Evolutionary conservation across 805 yeast genomes (phyloP), one percentile per base, ranked within the genome.

Genomic region (Saccharomyces mikatae): DNA sequence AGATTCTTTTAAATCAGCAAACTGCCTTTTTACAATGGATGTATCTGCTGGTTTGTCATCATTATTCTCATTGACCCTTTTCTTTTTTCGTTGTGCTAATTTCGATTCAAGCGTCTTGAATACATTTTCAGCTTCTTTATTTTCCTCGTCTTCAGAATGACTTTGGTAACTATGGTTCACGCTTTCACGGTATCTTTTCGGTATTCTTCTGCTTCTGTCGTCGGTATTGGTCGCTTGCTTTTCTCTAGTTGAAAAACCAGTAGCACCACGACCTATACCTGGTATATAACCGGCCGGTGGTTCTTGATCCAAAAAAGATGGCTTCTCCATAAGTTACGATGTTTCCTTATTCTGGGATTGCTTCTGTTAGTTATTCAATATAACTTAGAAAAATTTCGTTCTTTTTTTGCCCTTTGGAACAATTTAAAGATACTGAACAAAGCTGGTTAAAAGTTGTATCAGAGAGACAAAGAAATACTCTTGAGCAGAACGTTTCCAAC

Each of bases 231-330:
- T 50, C 3, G 41, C 54, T 13, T 50, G 41, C 60, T 66, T 57
- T 58, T 86, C 95, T 55, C 89, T 79, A 0, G 96, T 89, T 0
- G 91, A 83, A 69, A 94, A 91, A 4, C 97, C 98, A 1, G 88
- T 80, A 1, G 97, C 98, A 28, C 99, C 99, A 65, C 99, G 76
- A 0, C 97, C 98, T 6, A 90, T 71, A 27, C 99, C 99, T 2
- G 98, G 86, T 46, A 90, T 80, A 66, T 92, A 92, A 5, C 95
- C 96, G 1, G 86, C 80, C 0, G 99, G 99, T 0, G 98, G 86
- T 57, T 83, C 82, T 72, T 87, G 89, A 64, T 86, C 89, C 49
- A 92, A 74, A 70, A 94, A 94, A 4, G 81, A 73, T 56, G 78
- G 79, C 54, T 82, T 67, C 30, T 80, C 80, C 84, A 67, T 71